Evolutionary conservation across 495 filamentous ascomycete species (phyloP).

Genomic region (Lepraria neglecta): DNA sequence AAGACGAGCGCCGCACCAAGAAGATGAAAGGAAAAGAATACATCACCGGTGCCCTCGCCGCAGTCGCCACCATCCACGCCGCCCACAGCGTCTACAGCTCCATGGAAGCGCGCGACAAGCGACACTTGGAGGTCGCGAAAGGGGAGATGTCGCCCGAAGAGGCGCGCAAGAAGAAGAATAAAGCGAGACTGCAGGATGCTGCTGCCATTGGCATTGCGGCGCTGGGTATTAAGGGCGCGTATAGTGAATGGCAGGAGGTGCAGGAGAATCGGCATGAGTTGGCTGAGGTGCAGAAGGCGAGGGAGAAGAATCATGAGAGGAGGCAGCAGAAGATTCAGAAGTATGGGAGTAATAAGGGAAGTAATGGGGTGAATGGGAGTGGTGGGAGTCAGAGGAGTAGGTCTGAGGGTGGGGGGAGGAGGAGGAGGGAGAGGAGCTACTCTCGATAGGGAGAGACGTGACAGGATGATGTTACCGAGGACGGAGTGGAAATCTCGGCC

Average conservation of each 20-base stretch:
- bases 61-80: conserved; percentile 71
- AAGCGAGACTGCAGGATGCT: conserved; percentile 61
- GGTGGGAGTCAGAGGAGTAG: conserved; percentile 7
- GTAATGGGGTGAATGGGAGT: neutral
- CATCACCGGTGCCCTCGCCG: conserved; percentile 65
- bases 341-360: conserved; percentile 1
- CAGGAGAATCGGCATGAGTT: conserved; percentile 41
- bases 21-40: conserved; percentile 74
- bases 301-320: conserved; percentile 27
- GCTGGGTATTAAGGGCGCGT: conserved; percentile 65
- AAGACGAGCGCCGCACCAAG: conserved; percentile 57
- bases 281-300: conserved; percentile 21
- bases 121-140: conserved; percentile 58
- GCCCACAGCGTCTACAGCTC: conserved; percentile 65
- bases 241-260: conserved; percentile 43
- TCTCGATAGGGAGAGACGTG: neutral
- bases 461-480: too few species aligned
- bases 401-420: conserved; percentile 8
- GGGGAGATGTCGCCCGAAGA: conserved; percentile 60
- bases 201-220: conserved; percentile 70
- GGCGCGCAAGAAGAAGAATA: conserved; percentile 59
- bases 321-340: conserved; percentile 25
- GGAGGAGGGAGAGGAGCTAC: conserved; percentile 15
- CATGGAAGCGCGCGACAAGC: conserved; percentile 60
- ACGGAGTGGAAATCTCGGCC: too few species aligned